Percentiles rank a stretch among this genome's conserved stretches.
Conservation (phyloP, 495 filamentous ascomycete species). For the Tuber borchii region DNA sequence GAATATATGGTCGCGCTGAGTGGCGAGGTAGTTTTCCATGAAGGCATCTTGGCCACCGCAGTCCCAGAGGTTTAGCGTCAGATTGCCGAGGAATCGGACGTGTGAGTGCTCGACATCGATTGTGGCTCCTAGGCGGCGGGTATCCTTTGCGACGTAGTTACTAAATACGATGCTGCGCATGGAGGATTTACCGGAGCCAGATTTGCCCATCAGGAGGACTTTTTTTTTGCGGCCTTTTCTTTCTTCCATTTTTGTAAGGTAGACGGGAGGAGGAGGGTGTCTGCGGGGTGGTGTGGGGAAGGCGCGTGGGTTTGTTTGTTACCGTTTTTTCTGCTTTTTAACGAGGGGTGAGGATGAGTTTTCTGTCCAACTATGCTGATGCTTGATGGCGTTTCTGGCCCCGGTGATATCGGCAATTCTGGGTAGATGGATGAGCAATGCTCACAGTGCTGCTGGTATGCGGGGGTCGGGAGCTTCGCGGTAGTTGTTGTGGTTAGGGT, state of each 20-base stretch:
- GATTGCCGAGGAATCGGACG: slow-evolving; percentile 94
- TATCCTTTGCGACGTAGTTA: slow-evolving; percentile 96
- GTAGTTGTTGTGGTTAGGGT: neutral
- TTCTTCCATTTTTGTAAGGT: slow-evolving; percentile 35
- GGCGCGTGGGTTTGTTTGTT: neutral
- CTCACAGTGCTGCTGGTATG: neutral
- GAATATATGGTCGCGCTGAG: slow-evolving; percentile 93
- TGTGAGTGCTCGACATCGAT: slow-evolving; percentile 98
- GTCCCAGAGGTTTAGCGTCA: slow-evolving; percentile 96
- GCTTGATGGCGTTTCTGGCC: neutral
- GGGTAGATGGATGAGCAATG: neutral
- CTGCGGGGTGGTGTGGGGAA: neutral
- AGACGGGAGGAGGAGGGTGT: neutral
- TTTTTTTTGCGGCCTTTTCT: slow-evolving; percentile 44
- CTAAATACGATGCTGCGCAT: slow-evolving; percentile 98
- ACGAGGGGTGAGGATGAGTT: neutral
- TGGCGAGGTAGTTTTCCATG: slow-evolving; percentile 92
- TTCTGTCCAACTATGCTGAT: neutral
- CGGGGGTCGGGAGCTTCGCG: neutral
- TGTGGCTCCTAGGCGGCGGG: slow-evolving; percentile 86
- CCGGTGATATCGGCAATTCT: neutral
- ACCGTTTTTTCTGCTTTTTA: neutral
- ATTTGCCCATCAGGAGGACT: slow-evolving; percentile 60
- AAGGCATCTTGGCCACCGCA: slow-evolving; percentile 97
- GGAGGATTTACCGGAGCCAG: slow-evolving; percentile 96